phyloP scores from a whole-genome alignment of 495 filamentous ascomycete species.

The Aspergillus heteromorphus region DNA sequence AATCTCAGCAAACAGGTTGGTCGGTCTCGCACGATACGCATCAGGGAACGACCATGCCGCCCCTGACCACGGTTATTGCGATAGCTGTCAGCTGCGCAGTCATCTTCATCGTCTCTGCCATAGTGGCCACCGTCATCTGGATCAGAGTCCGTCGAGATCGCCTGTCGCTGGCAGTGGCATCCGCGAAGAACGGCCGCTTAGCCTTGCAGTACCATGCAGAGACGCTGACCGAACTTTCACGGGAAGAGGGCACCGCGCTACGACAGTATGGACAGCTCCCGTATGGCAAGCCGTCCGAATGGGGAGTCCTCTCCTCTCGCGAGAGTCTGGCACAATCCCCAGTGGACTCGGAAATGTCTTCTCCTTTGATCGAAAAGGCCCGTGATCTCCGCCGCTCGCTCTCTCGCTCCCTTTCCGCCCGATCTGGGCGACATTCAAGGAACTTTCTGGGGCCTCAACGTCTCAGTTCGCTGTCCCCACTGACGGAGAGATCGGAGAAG shows the following conservation, averaged over 20 bases:
- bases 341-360: constrained; percentile 22
- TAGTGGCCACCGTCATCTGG: constrained; percentile 34
- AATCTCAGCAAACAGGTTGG: background rate
- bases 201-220: constrained; percentile 23
- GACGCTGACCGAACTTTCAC: constrained; percentile 35
- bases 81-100: constrained; percentile 39
- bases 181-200: constrained; percentile 21
- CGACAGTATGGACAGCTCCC: constrained; percentile 36
- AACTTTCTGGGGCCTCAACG: constrained; percentile 16
- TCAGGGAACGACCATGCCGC: constrained; percentile 26
- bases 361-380: constrained; percentile 23
- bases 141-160: constrained; percentile 38
- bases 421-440: constrained; percentile 24
- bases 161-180: constrained; percentile 25
- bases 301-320: constrained; percentile 38
- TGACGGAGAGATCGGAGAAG: constrained; percentile 21
- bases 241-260: constrained; percentile 27
- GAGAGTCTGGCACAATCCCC: constrained; percentile 28
- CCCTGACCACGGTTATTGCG: constrained; percentile 34
- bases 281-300: constrained; percentile 37
- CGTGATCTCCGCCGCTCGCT: constrained; percentile 29
- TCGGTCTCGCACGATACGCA: background rate
- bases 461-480: constrained; percentile 27
- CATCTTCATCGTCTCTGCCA: constrained; percentile 30
- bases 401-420: constrained; percentile 26